Evolutionary conservation across 2,329 filamentous ascomycete species (phyloP).

Genomic region (Cyphellophora attinorum): DNA sequence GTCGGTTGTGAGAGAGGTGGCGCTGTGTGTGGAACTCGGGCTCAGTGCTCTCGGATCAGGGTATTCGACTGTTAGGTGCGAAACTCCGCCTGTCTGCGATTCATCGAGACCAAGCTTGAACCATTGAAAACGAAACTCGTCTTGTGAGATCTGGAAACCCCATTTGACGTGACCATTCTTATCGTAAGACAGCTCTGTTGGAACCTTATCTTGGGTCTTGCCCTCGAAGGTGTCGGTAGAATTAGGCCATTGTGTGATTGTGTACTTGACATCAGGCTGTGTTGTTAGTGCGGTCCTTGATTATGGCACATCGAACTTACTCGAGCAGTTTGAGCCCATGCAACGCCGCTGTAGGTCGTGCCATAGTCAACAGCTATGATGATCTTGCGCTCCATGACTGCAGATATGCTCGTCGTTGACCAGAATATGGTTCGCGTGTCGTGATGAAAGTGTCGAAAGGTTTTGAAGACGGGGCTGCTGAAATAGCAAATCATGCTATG

Average conservation of each 20-base stretch:
- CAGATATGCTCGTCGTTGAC: too few species aligned
- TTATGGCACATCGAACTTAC: slow-evolving; percentile 7
- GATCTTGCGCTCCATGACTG: too few species aligned
- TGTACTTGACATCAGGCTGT: slow-evolving; percentile 13
- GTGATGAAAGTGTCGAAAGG: too few species aligned
- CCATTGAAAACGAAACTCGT: slow-evolving; percentile 16
- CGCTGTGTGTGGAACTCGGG: too few species aligned
- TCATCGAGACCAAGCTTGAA: slow-evolving; percentile 18
- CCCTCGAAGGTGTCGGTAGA: slow-evolving; percentile 7
- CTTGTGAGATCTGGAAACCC: slow-evolving; percentile 15
- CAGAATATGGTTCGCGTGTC: too few species aligned
- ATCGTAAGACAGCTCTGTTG: slow-evolving; percentile 13
- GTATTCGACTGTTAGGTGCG: slow-evolving; percentile 6
- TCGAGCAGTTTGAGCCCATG: slow-evolving; percentile 16
- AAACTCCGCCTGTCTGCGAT: slow-evolving; percentile 6
- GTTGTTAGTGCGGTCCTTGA: background rate
- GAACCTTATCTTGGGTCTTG: slow-evolving; percentile 18
- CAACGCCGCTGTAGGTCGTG: too few species aligned
- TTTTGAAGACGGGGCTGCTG: too few species aligned
- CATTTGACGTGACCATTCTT: slow-evolving; percentile 7
- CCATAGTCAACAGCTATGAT: too few species aligned
- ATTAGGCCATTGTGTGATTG: slow-evolving; percentile 17
- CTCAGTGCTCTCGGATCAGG: slow-evolving; percentile 8
- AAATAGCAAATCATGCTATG: too few species aligned
- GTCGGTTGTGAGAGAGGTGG: too few species aligned